These are phyloP conservation scores for Penicillium sp. DNA, from an alignment of 2,329 filamentous ascomycete species.

Conservation along the genomic window DNA sequence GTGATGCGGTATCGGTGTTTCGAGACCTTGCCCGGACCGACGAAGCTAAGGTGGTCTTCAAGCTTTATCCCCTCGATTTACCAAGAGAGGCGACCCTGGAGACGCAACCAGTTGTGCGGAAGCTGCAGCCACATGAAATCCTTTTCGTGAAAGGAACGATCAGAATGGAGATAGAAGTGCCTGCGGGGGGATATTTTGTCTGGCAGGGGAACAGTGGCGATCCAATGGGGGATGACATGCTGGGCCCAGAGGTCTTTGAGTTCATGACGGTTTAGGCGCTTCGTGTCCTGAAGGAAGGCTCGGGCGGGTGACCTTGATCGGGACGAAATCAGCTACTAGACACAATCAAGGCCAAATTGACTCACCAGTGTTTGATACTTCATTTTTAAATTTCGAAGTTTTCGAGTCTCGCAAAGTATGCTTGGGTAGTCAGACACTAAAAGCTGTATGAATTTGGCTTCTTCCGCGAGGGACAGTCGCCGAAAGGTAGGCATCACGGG, in stretches of 20 bases:
- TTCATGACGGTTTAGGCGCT: conserved; percentile 7
- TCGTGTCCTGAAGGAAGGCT: neutral
- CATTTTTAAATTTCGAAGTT: neutral
- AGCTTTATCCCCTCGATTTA: conserved; percentile 6
- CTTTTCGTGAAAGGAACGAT: conserved; percentile 10
- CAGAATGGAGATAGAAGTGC: conserved; percentile 9
- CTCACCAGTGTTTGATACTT: conserved; percentile 6
- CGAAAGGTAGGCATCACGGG: conserved; percentile 8
- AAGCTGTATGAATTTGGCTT: conserved; percentile 4
- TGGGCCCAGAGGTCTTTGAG: conserved; percentile 1
- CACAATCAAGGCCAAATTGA: no score
- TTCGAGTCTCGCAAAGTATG: neutral
- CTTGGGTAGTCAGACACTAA: neutral
- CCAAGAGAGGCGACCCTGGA: neutral
- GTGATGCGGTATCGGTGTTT: conserved; percentile 5
- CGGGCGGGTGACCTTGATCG: neutral
- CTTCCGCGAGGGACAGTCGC: conserved; percentile 3
- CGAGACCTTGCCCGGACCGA: conserved; percentile 5
- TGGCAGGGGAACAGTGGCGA: conserved; percentile 5
- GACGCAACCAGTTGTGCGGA: neutral
- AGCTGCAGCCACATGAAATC: conserved; percentile 6
- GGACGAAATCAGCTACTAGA: no score
- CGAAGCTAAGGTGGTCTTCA: conserved; percentile 2
- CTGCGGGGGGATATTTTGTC: conserved; percentile 3
- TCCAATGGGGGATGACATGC: conserved; percentile 2